Base-by-base conservation (phyloP, 2,329 filamentous ascomycete genomes). In the Alternaria angustiovoidea region DNA sequence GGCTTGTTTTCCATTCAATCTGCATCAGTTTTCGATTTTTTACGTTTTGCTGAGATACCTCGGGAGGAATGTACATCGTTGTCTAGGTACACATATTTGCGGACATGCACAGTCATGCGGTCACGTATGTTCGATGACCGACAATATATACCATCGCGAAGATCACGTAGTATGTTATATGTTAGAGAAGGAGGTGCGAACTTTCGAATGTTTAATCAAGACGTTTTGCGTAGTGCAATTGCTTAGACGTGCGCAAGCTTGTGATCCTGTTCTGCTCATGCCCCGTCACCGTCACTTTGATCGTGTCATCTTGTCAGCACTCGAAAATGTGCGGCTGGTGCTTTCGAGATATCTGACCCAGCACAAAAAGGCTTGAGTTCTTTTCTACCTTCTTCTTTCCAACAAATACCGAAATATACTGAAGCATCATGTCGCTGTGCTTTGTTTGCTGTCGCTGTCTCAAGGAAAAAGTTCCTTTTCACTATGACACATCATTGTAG, bases 61-160 rank as follows among this genome's bases (percentile, higher is more conserved):
- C 53, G 59, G 47, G 55, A 54, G 46, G 51, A 59, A 53, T 54
- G 51, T 57, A 61, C 59, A 54, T 64, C n/a, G 46, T 39, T 62
- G 58, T 62, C 51, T 52, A 57, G 48, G 51, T 59, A 59, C 41
- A 47, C 34, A 36, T 49, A 14, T 38, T 49, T 49, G 46, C 20
- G 32, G 46, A 49, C 30, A 49, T 49, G 32, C 46, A 49, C 46
- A 49, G 20, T 38, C 24, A 36, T 14, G 20, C 24, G 46, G 46
- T 49, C 46, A 49, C 3, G 20, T 32, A 49, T 38, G 46, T 7
- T 49, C 46, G 46, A 49, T 24, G 46, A 49, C 32, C 20, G 20
- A 26, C 56, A 43, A 53, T 61, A 55, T 48, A 42, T 51, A 59
- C 44, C 24, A 47, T 49, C 34, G 43, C 36, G 32, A 24, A 47